Evolutionary conservation across 2,329 filamentous ascomycete genomes (phyloP), one percentile per base, ranked within the genome.

Genomic region (Decorospora gaudefroyi): DNA sequence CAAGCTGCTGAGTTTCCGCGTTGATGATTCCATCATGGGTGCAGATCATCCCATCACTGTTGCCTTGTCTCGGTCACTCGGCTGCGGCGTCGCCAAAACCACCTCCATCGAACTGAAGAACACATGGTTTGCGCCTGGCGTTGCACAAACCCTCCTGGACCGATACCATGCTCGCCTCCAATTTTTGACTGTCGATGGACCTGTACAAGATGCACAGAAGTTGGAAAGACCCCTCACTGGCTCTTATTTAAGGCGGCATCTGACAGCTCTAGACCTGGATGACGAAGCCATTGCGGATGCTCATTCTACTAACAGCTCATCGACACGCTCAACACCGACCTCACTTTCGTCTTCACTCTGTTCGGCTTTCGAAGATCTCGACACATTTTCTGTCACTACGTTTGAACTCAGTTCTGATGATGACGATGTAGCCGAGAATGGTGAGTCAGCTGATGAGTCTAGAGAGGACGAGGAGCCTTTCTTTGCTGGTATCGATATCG

Each of bases 11-110:
- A 60, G 53, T 22, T 32, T 32, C 6, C 46, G 46, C 22, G 46
- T 56, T 5, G 55, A 61, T 15, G 59, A 62, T 17, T 49, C 55
- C 1, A 26, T 57, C 17, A 18, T 62, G 21, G 38, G 42, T 9
- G n/a, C 13, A 11, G 9, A 23, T 12, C 53, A 59, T 31, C 50
- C 55, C 4, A 52, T 62, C 29, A 51, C 47, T 6, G 11, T 35
- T 8, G 49, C 55, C 2, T 28, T 62, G 4, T 33, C 18, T 4
- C 31, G 21, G 4, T 15, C 61, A 6, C 44, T 59, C 7, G 23
- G 41, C 7, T 46, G 49, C 1, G 22, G 39, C 2, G 49, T 47
- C 6, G 38, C 47, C 6, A 46, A 50, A 16, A 5, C 29, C 1
- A 16, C 52, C 6, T 35, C 39, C 6, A 42, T 61, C 10, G n/a